Base-by-base conservation (phyloP, 2,329 filamentous ascomycete species). In the Bertia moriformis region DNA sequence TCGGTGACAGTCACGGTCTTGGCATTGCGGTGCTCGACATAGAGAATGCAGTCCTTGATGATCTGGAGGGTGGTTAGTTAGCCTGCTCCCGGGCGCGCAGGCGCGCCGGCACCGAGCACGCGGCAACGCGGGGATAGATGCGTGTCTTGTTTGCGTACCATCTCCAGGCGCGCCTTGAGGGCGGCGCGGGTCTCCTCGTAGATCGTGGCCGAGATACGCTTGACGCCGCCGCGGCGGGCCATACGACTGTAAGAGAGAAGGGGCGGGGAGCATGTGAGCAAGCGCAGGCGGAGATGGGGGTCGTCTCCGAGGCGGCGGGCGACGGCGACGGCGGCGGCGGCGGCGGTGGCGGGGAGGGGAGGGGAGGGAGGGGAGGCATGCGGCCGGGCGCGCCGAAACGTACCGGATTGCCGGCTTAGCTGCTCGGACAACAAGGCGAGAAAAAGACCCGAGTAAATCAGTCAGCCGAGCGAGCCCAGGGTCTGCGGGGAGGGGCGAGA, bases 191-290 rank as follows among this genome's bases (percentile, higher is more conserved):
- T 54, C 0, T 83, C 77, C 0, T 75, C 63, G 48, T 88, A 88
- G 2, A 87, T 78, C 0, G 36, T 45, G 0, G 52, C 68, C 0
- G 76, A 78, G 5, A 88, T 85, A 0, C 83, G 65, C 52, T 87
- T 87, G 0, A 89, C 78, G 0, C 83, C 83, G 1, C 83, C 83
- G 4, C 83, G 74, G 4, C 83, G 72, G 1, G 83, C 83, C 0
- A 89, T 58, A 30, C 83, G 77, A 46, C 81, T 78, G 42, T 50
- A 52, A 38, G 44, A 48, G 14, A 44, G 17, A 19, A 12, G 13
- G 30, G 41, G 19, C 29, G 36, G 24, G 12, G 30, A 40, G 20
- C 18, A 15, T 48, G 38, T 47, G 37, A 44, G 41, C 22, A 39
- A 40, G 38, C 33, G 24, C 17, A 4, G 29, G 4, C 32, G 4